Conservation (phyloP, 441 rosid genomes). For the Manihot esculenta region DNA sequence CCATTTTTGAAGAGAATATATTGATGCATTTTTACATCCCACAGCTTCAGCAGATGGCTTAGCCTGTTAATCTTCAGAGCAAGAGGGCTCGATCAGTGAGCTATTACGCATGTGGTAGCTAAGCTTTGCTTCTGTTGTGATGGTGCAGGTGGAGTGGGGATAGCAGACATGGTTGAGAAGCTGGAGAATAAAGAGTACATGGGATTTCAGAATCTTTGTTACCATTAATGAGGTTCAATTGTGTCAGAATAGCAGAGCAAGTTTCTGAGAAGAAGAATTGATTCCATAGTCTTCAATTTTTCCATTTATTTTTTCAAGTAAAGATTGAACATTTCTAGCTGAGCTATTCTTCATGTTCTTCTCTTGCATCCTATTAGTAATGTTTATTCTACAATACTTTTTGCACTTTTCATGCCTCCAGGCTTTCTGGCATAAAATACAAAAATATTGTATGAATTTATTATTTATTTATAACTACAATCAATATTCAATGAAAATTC, state of each 20-base stretch:
- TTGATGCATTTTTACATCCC: too few relatives aligned
- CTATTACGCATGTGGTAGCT: neutral
- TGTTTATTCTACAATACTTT: neutral
- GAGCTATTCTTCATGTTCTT: slow-evolving; percentile 12
- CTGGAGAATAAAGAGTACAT: slow-evolving; percentile 44
- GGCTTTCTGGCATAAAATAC: too few relatives aligned
- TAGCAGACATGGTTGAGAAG: slow-evolving; percentile 46
- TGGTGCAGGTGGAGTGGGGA: slow-evolving; percentile 53
- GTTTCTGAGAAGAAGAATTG: neutral
- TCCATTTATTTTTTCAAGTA: slow-evolving; percentile 25
- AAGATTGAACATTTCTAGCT: slow-evolving; percentile 22
- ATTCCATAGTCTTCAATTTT: slow-evolving; percentile 10
- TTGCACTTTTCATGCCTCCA: neutral
- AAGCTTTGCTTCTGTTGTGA: neutral
- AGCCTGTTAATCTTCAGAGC: too few relatives aligned
- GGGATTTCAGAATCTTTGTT: slow-evolving; percentile 57
- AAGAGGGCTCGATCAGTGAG: too few relatives aligned
- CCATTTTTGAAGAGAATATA: too few relatives aligned
- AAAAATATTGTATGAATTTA: too few relatives aligned
- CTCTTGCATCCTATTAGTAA: neutral
- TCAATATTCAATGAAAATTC: too few relatives aligned
- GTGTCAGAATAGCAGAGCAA: neutral
- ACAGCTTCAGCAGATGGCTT: too few relatives aligned
- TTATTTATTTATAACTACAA: too few relatives aligned
- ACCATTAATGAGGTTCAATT: slow-evolving; percentile 23